Percentiles rank a stretch among this genome's conserved stretches.
Conservation (phyloP, 2,329 filamentous ascomycete species). For the Chaetomium sp. region DNA sequence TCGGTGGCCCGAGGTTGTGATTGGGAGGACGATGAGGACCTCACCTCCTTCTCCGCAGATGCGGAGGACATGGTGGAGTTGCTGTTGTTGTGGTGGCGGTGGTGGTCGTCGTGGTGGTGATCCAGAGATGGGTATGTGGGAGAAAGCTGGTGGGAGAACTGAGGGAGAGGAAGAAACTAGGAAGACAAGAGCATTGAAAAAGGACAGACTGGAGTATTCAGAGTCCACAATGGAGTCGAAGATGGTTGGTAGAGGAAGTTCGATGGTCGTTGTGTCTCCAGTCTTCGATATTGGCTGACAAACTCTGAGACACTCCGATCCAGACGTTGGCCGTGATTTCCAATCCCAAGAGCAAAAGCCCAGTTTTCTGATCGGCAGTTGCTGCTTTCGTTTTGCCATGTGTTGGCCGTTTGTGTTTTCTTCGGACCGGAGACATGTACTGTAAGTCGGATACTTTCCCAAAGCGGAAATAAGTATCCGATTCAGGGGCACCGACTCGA, state of each 20-base stretch:
- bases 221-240: neutral
- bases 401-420: neutral
- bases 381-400: neutral
- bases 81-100: too few species aligned
- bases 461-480: neutral
- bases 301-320: neutral
- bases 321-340: neutral
- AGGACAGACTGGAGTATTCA: neutral
- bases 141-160: neutral
- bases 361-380: neutral
- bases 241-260: neutral
- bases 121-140: too few species aligned
- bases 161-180: neutral
- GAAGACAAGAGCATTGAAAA: neutral
- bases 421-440: neutral
- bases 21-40: neutral
- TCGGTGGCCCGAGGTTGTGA: neutral
- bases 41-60: neutral
- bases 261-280: neutral
- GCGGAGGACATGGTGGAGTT: neutral
- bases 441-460: neutral
- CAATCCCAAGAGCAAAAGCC: neutral
- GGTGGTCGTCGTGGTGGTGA: too few species aligned
- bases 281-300: neutral
- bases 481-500: neutral